Conservation (phyloP, 78 protist genomes). For the Pigoraptor vietnamica region DNA sequence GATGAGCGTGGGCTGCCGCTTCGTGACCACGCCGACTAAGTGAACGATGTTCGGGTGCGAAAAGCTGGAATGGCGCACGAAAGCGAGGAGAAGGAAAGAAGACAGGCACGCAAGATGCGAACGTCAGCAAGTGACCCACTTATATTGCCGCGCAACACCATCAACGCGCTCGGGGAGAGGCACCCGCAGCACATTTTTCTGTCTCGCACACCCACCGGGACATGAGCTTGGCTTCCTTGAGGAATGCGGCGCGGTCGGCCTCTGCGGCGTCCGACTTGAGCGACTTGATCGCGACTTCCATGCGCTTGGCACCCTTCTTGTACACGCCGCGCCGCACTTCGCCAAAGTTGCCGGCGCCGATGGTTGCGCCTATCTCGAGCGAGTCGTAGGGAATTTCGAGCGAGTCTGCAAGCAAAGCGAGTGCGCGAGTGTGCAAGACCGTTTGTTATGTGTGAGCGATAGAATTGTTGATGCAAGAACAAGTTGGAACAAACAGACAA, state of each 20-base stretch:
- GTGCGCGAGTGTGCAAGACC: too few relatives aligned
- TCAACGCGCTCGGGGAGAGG: not conserved
- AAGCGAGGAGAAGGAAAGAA: too few relatives aligned
- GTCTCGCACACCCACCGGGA: not conserved
- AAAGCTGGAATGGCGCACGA: too few relatives aligned
- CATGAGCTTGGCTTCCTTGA: not conserved
- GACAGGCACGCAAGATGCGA: too few relatives aligned
- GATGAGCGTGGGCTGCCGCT: not conserved
- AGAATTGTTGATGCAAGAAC: too few relatives aligned
- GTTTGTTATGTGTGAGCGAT: too few relatives aligned
- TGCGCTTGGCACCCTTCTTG: not conserved
- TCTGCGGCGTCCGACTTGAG: not conserved
- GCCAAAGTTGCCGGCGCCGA: not conserved
- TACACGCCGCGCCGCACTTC: not conserved
- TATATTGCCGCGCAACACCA: too few relatives aligned
- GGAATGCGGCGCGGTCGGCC: not conserved
- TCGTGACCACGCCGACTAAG: not conserved
- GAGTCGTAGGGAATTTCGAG: not conserved
- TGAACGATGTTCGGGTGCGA: not conserved
- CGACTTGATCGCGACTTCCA: not conserved
- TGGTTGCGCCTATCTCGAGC: not conserved
- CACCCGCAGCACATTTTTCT: too few relatives aligned
- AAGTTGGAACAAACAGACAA: not conserved
- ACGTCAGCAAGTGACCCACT: too few relatives aligned
- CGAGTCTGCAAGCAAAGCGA: not conserved